phyloP scores from a whole-genome alignment of 331 rosid genomes.

The Malus hybrid region DNA sequence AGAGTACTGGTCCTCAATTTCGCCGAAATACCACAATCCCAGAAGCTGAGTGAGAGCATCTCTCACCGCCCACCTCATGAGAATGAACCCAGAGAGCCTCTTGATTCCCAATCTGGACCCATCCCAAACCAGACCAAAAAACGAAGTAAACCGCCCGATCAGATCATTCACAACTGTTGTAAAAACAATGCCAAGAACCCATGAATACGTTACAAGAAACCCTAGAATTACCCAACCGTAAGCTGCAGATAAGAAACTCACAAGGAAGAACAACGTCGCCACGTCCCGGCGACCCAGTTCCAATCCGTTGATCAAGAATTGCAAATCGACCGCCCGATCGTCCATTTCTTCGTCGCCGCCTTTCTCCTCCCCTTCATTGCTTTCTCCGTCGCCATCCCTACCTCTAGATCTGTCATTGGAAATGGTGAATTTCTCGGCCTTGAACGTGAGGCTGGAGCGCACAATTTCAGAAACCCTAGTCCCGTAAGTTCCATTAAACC shows the following conservation, averaged over 20 bases:
- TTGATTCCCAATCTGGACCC: conserved; percentile 78
- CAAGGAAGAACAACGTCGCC: conserved; percentile 58
- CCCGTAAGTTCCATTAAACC: conserved; percentile 65
- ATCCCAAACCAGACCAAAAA: conserved; percentile 50
- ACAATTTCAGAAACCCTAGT: conserved; percentile 62
- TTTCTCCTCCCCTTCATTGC: conserved; percentile 11
- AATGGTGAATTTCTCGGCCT: conserved; percentile 7
- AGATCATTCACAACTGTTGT: conserved; percentile 61
- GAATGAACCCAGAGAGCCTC: conserved; percentile 82
- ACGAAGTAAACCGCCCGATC: conserved; percentile 57
- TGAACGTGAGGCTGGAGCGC: conserved; percentile 57
- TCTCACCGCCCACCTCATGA: conserved; percentile 94
- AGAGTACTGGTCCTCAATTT: conserved; percentile 85
- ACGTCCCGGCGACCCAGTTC: conserved; percentile 70
- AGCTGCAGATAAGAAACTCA: conserved; percentile 69
- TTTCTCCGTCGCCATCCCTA: not conserved
- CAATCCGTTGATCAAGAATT: conserved; percentile 56
- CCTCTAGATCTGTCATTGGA: not conserved
- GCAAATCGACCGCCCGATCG: conserved; percentile 45
- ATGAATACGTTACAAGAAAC: conserved; percentile 74
- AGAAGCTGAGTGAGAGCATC: conserved; percentile 93
- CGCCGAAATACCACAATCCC: conserved; percentile 90
- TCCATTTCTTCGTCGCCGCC: conserved; percentile 18
- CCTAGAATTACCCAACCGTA: conserved; percentile 90
- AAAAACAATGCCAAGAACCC: conserved; percentile 75